These are phyloP conservation scores for Kodamaea sp. DNA, from an alignment of 1,139 yeast genomes.

Conservation along the genomic window DNA sequence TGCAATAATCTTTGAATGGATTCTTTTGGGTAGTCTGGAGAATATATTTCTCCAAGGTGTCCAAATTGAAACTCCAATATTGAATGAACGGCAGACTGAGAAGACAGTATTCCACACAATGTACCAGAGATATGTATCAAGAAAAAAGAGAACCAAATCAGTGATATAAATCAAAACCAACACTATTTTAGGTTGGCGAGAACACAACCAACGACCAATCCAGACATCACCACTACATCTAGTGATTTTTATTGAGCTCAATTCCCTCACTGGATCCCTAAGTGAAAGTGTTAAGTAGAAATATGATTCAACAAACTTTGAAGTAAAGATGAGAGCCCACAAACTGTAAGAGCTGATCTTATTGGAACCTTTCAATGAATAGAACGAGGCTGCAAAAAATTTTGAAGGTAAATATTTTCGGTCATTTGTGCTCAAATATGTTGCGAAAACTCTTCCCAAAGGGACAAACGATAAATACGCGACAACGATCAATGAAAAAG, in stretches of 20 bases:
- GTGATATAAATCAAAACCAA: slow-evolving; percentile 39
- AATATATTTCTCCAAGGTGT: slow-evolving; percentile 61
- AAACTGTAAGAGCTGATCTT: slow-evolving; percentile 44
- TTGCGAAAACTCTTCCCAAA: slow-evolving; percentile 42
- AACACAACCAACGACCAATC: slow-evolving; percentile 42
- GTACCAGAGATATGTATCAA: slow-evolving; percentile 59
- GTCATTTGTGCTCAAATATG: slow-evolving; percentile 17
- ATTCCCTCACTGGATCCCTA: slow-evolving; percentile 50
- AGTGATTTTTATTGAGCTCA: slow-evolving; percentile 39
- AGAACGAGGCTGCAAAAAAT: slow-evolving; percentile 6
- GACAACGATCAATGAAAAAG: slow-evolving; percentile 42
- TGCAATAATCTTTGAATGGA: slow-evolving; percentile 45
- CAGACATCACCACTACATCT: slow-evolving; percentile 48
- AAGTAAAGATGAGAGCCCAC: slow-evolving; percentile 48
- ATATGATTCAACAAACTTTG: slow-evolving; percentile 53
- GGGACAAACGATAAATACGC: slow-evolving; percentile 50
- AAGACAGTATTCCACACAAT: slow-evolving; percentile 54
- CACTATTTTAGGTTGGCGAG: slow-evolving; percentile 40
- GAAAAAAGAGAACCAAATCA: slow-evolving; percentile 49
- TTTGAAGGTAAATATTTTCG: slow-evolving; percentile 35
- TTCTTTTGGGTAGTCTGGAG: slow-evolving; percentile 52
- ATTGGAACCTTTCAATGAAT: slow-evolving; percentile 29
- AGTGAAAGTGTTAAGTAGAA: slow-evolving; percentile 33
- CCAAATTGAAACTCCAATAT: slow-evolving; percentile 56
- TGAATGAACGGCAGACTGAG: slow-evolving; percentile 50